Percentiles rank a stretch among this genome's conserved stretches.
These are phyloP conservation scores for Nicotiana knightiana DNA, from an alignment of 257 asterid species.

Conservation along the genomic window DNA sequence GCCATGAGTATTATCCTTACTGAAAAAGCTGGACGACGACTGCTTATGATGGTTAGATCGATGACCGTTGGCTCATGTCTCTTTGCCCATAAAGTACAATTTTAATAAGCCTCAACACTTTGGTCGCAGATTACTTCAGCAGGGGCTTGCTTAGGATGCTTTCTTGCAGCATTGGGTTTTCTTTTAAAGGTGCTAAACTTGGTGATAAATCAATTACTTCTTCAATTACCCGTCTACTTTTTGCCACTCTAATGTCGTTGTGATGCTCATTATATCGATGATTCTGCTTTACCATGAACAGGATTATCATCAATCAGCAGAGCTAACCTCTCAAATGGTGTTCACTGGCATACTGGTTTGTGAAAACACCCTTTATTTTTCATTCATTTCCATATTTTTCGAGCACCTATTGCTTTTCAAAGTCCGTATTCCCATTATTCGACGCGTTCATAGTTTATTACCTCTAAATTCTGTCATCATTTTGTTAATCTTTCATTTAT, in stretches of 20 bases:
- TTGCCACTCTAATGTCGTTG: background rate
- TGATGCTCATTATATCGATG: background rate
- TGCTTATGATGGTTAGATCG: slow-evolving; percentile 24
- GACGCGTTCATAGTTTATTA: background rate
- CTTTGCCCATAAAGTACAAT: background rate
- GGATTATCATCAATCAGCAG: background rate
- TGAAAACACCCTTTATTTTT: background rate
- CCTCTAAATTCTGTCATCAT: background rate
- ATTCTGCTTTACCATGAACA: background rate
- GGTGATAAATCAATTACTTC: background rate
- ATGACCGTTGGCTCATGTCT: too few relatives aligned
- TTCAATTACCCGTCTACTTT: background rate
- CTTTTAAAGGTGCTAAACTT: slow-evolving; percentile 22
- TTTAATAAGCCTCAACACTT: background rate
- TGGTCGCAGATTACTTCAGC: slow-evolving; percentile 22
- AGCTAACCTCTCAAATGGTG: slow-evolving; percentile 8
- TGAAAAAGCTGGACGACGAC: slow-evolving; percentile 30
- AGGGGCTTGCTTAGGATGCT: slow-evolving; percentile 31
- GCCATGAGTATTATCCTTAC: slow-evolving; percentile 19
- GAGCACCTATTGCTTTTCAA: background rate
- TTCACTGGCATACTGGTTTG: slow-evolving; percentile 16
- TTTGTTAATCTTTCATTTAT: background rate
- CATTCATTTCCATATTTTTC: background rate
- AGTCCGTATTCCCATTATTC: background rate
- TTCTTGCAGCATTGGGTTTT: slow-evolving; percentile 23